Evolutionary conservation across 2,329 filamentous ascomycete genomes (phyloP).

Genomic region (Pseudocercospora musae): DNA sequence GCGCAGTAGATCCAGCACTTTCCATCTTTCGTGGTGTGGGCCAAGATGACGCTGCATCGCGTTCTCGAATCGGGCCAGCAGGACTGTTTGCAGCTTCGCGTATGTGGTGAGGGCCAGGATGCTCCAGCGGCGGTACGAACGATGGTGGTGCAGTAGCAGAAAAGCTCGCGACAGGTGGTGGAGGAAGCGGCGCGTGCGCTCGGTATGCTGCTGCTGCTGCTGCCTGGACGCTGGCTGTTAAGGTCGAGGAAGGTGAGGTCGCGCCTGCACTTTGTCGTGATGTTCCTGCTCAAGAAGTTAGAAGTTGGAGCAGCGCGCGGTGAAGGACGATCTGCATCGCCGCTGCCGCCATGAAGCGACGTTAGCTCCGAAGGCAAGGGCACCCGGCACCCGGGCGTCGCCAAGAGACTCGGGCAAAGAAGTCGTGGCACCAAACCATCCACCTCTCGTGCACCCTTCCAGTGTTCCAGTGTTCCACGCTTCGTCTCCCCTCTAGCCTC

Average conservation of each 20-base stretch:
- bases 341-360: background rate
- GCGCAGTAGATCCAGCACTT: slow-evolving; percentile 9
- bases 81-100: background rate
- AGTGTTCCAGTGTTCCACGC: background rate
- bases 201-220: background rate
- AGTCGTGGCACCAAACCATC: background rate
- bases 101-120: background rate
- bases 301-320: background rate
- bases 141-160: background rate
- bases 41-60: slow-evolving; percentile 16
- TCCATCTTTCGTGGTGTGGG: slow-evolving; percentile 19
- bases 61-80: background rate
- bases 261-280: background rate
- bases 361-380: slow-evolving; percentile 9
- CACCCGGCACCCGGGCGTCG: too few species aligned
- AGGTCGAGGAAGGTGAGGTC: background rate
- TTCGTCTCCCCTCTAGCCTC: background rate
- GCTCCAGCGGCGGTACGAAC: background rate
- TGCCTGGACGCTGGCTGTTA: background rate
- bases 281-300: slow-evolving; percentile 1
- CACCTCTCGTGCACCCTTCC: too few species aligned
- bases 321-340: slow-evolving; percentile 1
- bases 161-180: background rate
- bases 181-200: background rate
- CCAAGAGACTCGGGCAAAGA: background rate